Percentiles rank a stretch among this genome's conserved stretches.
Evolutionary conservation across 2,329 filamentous ascomycete species (phyloP).

Genomic region (Colletotrichum coccodes): DNA sequence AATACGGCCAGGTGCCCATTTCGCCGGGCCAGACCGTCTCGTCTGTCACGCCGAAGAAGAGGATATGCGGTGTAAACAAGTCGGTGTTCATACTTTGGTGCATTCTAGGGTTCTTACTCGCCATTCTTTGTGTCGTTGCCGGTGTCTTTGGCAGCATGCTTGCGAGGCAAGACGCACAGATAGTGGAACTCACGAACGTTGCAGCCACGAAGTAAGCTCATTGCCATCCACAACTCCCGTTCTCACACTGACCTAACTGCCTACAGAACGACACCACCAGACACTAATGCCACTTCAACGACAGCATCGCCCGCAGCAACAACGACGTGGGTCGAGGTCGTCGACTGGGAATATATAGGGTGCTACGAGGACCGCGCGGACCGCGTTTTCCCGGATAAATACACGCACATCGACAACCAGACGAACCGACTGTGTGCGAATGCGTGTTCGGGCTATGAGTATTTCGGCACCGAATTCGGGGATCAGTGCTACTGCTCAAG

Average conservation of each 20-base stretch:
- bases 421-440: slow-evolving; percentile 8
- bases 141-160: slow-evolving; percentile 15
- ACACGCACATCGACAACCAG: background rate
- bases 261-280: background rate
- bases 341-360: slow-evolving; percentile 9
- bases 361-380: slow-evolving; percentile 13
- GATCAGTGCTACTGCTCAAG: slow-evolving; percentile 18
- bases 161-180: slow-evolving; percentile 7
- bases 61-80: slow-evolving; percentile 6
- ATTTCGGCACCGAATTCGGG: slow-evolving; percentile 16
- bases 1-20: background rate
- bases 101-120: slow-evolving; percentile 1
- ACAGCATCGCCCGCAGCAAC: background rate
- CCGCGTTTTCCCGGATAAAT: slow-evolving; percentile 15
- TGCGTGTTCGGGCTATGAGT: background rate
- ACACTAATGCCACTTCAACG: slow-evolving; percentile 4
- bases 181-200: background rate
- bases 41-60: background rate
- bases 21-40: background rate
- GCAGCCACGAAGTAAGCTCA: background rate
- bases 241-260: background rate
- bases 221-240: fast-evolving
- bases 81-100: slow-evolving; percentile 11
- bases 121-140: background rate
- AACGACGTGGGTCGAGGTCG: slow-evolving; percentile 15